Conservation (phyloP, 768 basidiomycete species). For the Coprinopsis sp. region DNA sequence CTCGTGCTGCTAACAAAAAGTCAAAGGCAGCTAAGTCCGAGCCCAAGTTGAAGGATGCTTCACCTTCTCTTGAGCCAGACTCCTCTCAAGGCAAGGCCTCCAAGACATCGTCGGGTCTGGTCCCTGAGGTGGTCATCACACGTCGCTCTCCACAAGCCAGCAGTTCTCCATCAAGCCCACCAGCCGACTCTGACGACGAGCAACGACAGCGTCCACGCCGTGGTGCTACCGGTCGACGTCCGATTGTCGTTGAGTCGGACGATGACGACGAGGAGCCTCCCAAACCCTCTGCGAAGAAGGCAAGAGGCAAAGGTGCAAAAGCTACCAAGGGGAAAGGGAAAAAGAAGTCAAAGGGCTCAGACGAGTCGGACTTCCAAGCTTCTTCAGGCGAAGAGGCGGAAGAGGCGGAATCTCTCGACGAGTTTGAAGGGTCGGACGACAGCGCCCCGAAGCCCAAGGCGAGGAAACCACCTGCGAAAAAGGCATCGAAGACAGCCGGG, state of each 20-base stretch:
- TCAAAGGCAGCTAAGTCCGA: too few species aligned
- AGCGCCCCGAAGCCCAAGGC: conserved; percentile 11
- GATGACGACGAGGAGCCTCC: conserved; percentile 36
- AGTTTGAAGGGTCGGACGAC: conserved; percentile 16
- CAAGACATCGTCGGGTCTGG: conserved; percentile 33
- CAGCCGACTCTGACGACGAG: conserved; percentile 34
- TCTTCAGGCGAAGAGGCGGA: conserved; percentile 33
- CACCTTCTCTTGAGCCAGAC: not conserved
- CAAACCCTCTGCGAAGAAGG: conserved; percentile 11
- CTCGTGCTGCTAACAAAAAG: not conserved
- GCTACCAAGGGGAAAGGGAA: conserved; percentile 6
- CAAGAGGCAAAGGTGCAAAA: conserved; percentile 17
- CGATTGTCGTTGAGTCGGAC: conserved; percentile 52
- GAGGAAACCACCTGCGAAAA: conserved; percentile 13
- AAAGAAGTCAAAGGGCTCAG: conserved; percentile 20
- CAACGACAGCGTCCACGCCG: conserved; percentile 37
- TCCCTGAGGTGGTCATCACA: conserved; percentile 57
- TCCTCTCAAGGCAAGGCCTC: conserved; percentile 10
- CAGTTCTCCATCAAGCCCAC: conserved; percentile 15
- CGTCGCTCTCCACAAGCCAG: conserved; percentile 19
- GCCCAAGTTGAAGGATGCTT: not conserved
- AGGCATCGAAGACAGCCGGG: conserved; percentile 9
- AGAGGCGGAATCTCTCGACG: conserved; percentile 19
- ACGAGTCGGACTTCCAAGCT: conserved; percentile 37
- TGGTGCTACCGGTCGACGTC: conserved; percentile 29